Conservation (phyloP, 1,284 basidiomycete genomes). For the Malassezia sympodialis region DNA sequence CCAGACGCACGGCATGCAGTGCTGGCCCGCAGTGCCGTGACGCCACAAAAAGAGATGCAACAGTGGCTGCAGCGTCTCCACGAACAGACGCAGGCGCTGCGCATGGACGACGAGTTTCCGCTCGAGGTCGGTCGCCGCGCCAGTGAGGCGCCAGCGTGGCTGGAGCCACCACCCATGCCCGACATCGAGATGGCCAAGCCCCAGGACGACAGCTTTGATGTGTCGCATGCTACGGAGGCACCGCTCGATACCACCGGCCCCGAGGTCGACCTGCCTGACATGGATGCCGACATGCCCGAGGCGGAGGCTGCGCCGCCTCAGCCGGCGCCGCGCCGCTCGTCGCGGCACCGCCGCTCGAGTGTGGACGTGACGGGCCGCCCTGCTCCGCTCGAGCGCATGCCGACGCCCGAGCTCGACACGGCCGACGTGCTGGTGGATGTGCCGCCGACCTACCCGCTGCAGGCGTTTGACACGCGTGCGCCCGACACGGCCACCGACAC, state of each 20-base stretch:
- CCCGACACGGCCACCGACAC: slow-evolving; percentile 44
- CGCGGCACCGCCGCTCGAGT: slow-evolving; percentile 1
- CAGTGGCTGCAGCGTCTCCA: slow-evolving; percentile 13
- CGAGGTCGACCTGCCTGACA: not conserved
- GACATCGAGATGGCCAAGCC: slow-evolving; percentile 5
- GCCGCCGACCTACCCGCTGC: slow-evolving; percentile 67
- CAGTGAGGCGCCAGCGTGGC: not conserved
- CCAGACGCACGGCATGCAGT: not conserved
- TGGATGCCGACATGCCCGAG: slow-evolving; percentile 20
- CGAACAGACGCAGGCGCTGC: slow-evolving; percentile 4
- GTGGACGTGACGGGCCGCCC: slow-evolving; percentile 21
- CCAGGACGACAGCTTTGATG: slow-evolving; percentile 2
- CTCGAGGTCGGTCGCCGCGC: slow-evolving; percentile 15
- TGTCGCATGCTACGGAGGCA: not conserved
- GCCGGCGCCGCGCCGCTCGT: slow-evolving; percentile 9
- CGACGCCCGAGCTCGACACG: slow-evolving; percentile 55
- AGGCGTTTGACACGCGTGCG: slow-evolving; percentile 64
- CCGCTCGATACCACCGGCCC: slow-evolving; percentile 1
- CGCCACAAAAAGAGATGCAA: slow-evolving; percentile 4
- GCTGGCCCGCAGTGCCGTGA: not conserved
- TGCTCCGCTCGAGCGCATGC: slow-evolving; percentile 30
- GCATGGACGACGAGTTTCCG: slow-evolving; percentile 9
- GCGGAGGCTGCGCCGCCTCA: slow-evolving; percentile 1
- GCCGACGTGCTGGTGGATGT: slow-evolving; percentile 53
- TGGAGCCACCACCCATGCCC: slow-evolving; percentile 5